These are phyloP conservation scores for Diaporthe velutina DNA, from an alignment of 2,329 filamentous ascomycete species.

Conservation along the genomic window DNA sequence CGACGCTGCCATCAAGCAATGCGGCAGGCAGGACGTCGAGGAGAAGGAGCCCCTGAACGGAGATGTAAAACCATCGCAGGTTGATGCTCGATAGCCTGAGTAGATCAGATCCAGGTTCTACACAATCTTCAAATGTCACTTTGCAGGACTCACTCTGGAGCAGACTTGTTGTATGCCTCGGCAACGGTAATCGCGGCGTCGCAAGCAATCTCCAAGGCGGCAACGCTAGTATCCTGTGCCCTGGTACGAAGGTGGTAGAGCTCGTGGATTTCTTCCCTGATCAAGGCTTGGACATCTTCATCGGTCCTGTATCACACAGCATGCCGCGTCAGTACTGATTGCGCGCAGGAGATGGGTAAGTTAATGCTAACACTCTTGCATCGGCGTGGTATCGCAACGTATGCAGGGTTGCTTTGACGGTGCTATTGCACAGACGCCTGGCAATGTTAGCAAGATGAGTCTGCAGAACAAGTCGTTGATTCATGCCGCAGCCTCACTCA, in stretches of 20 bases:
- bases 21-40: background rate
- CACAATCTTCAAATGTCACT: rapidly evolving
- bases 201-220: constrained; percentile 30
- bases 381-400: background rate
- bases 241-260: constrained; percentile 2
- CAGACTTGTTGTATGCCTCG: background rate
- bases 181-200: constrained; percentile 19
- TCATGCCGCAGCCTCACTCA: background rate
- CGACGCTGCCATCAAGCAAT: constrained; percentile 1
- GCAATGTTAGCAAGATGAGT: background rate
- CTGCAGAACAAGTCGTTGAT: rapidly evolving
- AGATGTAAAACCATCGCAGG: constrained; percentile 9
- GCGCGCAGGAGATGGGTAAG: background rate
- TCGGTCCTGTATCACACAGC: rapidly evolving
- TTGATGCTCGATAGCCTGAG: background rate
- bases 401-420: background rate
- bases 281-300: background rate
- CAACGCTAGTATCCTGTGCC: constrained; percentile 19
- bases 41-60: constrained; percentile 20
- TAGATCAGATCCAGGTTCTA: background rate
- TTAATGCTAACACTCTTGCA: background rate
- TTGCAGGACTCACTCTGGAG: background rate
- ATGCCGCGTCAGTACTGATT: background rate
- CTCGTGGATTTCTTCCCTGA: background rate
- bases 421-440: background rate